Base-by-base conservation (phyloP, 345 rosid genomes). In the Firmiana major region DNA sequence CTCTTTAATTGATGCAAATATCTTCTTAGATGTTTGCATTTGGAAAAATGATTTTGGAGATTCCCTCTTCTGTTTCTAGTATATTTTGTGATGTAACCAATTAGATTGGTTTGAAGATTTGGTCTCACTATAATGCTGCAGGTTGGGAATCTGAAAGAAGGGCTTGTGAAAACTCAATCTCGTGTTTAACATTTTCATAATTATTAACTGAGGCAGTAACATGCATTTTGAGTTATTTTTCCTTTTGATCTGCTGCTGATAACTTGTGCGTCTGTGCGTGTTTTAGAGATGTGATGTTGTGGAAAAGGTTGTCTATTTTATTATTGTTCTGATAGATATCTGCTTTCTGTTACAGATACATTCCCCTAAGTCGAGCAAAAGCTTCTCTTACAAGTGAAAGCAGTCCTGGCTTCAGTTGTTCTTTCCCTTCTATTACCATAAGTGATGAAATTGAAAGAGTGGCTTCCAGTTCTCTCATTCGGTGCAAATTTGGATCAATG, bases 291-390 rank as follows among this genome's bases (percentile, higher is more conserved):
- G 58, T 54, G 58, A 51, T 51, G 7, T 4, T 54, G 24, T 43
- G 46, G 22, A 43, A 21, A 9, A 9, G 1, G n/a, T 6, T n/a
- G n/a, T n/a, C 40, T 67, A 68, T 19, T 45, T 22, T 46, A 24
- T 22, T 24, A 2, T 43, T 22, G 36, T 42, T 45, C n/a, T 68
- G 16, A 68, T 21, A 5, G 3, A 4, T 21, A 62, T 63, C 68
- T 77, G 46, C 59, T 80, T 78, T 59, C 81, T 83, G 42, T 77
- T 77, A 57, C 87, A 94, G 97, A 87, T 94, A 94, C 66, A 59
- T 91, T 80, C 98, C 98, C 54, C 94, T 94, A 12, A 84, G 83
- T 51, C 86, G 90, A 79, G 69, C 79, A 40, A 89, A 65, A 10
- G 64, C 78, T 73, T 73, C 93, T 64, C 78, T 81, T 79, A 58